Evolutionary conservation across 331 rosid genomes (phyloP), one percentile per base, ranked within the genome.

Genomic region (Phaseolus coccineus): DNA sequence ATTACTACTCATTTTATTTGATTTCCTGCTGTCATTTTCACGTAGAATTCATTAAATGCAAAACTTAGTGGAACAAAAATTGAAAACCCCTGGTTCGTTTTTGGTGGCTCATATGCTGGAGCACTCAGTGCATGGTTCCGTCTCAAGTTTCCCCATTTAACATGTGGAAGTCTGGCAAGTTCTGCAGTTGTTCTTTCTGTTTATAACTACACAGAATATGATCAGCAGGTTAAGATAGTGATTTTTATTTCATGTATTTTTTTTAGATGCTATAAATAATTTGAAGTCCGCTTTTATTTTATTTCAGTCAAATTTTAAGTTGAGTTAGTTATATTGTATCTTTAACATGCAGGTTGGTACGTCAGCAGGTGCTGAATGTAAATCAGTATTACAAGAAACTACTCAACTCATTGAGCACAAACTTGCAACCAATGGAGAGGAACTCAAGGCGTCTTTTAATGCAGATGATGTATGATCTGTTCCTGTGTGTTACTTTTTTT

Each of bases 121-220:
- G 99, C 99, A 68, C 96, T 95, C 40, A 95, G 99, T 80, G 99
- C 99, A 4, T 95, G 99, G 99, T 95, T 95, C 76, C 94, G 97
- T 66, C 92, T 95, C 42, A 95, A 95, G 81, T 95, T 95, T 81
- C 97, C 98, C 52, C 98, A 95, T 78, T 85, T 93, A 84, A 91
- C 99, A 67, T 93, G 99, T 70, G 99, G 99, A 83, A 93, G 99
- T 84, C 96, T 95, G 73, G 99, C 98, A 64, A 95, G 98, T 85
- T 95, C 99, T 79, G 99, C 98, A 4, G 99, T 95, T 79, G 97
- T 95, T 86, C 93, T 70, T 67, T 91, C 97, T 39, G 88, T 95
- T 74, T 88, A 89, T 69, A 82, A 95, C 84, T 95, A 50, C 83
- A 78, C 92, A 37, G 93, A 95, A 80, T 93, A 87, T 77, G 99